Percentiles rank a stretch among this genome's conserved stretches.
Conservation (phyloP, 208 protist species). For the Leishmania major region DNA sequence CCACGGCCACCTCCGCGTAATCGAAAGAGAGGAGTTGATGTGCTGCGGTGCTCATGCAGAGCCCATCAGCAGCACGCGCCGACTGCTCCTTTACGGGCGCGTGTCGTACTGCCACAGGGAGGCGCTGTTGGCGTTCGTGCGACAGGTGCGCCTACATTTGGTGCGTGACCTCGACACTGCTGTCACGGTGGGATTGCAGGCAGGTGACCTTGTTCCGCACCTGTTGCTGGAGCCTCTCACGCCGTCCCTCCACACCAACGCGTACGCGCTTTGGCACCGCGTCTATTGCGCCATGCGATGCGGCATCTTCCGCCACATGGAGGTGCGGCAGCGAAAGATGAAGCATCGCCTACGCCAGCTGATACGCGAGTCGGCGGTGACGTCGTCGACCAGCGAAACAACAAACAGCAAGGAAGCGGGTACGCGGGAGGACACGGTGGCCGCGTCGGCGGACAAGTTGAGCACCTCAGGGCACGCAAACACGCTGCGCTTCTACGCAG, state of each 20-base stretch:
- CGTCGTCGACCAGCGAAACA: background rate
- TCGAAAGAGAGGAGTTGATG: conserved; percentile 49
- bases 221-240: conserved; percentile 65
- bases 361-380: conserved; percentile 29
- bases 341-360: conserved; percentile 60
- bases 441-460: background rate
- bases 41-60: conserved; percentile 15
- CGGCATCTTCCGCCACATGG: conserved; percentile 67
- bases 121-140: conserved; percentile 71
- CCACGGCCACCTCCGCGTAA: conserved; percentile 47
- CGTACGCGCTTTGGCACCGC: conserved; percentile 59
- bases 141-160: conserved; percentile 59
- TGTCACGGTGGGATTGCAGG: conserved; percentile 54
- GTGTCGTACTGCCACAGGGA: conserved; percentile 63
- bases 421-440: background rate
- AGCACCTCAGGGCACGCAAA: background rate
- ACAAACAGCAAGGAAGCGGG: too few relatives aligned
- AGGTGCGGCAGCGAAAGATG: conserved; percentile 55
- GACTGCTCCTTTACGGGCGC: conserved; percentile 65
- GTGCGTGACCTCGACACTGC: conserved; percentile 70
- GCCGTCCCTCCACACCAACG: conserved; percentile 41
- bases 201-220: conserved; percentile 68
- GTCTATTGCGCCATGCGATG: conserved; percentile 73
- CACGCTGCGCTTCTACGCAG: conserved; percentile 33
- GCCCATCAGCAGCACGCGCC: conserved; percentile 6